These are phyloP conservation scores for Juncus inflexus DNA, from an alignment of 176 grass and related monocot species.

Conservation along the genomic window DNA sequence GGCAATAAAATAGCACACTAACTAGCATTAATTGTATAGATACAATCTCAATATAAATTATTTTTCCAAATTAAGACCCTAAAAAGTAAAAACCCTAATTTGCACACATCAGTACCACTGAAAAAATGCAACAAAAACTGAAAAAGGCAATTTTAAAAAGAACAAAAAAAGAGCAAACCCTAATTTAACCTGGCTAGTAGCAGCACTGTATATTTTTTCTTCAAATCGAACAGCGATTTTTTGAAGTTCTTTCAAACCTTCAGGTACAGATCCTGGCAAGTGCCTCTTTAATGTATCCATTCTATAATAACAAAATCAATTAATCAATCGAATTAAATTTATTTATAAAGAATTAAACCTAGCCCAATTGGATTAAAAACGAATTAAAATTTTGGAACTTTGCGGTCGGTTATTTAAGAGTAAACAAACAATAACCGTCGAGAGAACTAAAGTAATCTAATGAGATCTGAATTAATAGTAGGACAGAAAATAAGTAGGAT, in stretches of 20 bases:
- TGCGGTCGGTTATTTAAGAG: too few species aligned
- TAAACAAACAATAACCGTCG: too few species aligned
- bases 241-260: slow-evolving; percentile 53
- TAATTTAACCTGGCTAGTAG: slow-evolving; percentile 39
- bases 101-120: too few species aligned
- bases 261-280: slow-evolving; percentile 43
- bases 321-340: not conserved
- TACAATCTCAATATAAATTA: slow-evolving; percentile 1
- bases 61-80: slow-evolving; percentile 1
- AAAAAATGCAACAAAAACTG: too few species aligned
- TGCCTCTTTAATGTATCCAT: slow-evolving; percentile 75
- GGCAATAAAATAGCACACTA: not conserved
- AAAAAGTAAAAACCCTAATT: not conserved
- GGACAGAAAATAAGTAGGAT: too few species aligned
- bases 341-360: too few species aligned
- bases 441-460: too few species aligned
- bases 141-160: not conserved
- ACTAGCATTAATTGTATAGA: not conserved
- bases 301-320: slow-evolving; percentile 26
- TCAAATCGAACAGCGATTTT: slow-evolving; percentile 66
- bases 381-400: too few species aligned
- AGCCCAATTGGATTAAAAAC: too few species aligned
- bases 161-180: not conserved
- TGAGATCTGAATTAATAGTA: too few species aligned
- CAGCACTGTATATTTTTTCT: slow-evolving; percentile 57